Base-by-base conservation (phyloP, 805 yeast species). In the Lachancea quebecensis region DNA sequence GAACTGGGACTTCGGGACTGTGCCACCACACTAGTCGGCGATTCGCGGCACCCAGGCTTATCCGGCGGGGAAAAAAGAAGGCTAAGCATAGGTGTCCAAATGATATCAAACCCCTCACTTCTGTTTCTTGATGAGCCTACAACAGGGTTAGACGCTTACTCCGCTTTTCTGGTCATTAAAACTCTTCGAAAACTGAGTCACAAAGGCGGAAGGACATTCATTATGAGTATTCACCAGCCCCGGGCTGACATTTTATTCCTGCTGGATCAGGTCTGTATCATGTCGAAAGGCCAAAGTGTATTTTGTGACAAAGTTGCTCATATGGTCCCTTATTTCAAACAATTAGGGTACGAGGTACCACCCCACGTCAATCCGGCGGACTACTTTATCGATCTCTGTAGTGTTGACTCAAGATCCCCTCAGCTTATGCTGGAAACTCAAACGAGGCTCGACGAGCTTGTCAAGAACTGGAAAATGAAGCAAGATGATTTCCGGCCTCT, bases 61-160 rank as follows among this genome's bases (percentile, higher is more conserved):
- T 83, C 91, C 3, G 96, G 96, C 12, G 95, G 96, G 29, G 95
- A 87, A 57, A 82, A 81, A 56, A 63, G 95, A 55, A 65, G 95
- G 47, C 72, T 85, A 3, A 81, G 90, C 38, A 75, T 87, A 32
- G 95, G 87, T 0, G 76, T 86, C 14, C 95, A 87, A 59, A 66
- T 87, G 57, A 69, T 87, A 39, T 76, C 85, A 5, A 83, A 80
- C 51, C 95, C 95, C 0, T 78, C 89, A 0, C 67, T 87, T 1
- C 63, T 88, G 48, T 86, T 86, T 55, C 64, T 87, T 36, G 96
- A 87, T 60, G 95, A 87, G 55, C 95, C 95, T 5, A 87, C 95
- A 1, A 86, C 95, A 0, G 95, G 95, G 0, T 65, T 87, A 30
- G 95, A 87, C 62, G 81, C 95, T 4, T 79, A 78, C 49, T 80